Evolutionary conservation across 176 grass and related monocot species (phyloP).

Genomic region (Stipa capillata): DNA sequence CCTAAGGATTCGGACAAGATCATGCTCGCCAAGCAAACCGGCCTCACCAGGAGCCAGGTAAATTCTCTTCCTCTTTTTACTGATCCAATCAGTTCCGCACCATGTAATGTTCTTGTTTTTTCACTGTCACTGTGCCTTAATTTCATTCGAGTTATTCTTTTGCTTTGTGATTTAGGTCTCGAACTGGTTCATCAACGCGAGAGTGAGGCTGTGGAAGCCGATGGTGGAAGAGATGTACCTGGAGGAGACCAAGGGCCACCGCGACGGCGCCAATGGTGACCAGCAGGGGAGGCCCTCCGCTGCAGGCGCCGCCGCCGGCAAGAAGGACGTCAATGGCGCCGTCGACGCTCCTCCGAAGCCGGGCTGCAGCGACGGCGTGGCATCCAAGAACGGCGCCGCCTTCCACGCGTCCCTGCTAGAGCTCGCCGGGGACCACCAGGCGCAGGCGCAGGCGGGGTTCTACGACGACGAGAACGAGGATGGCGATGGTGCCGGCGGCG

Average conservation of each 20-base stretch:
- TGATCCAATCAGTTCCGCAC: too few relatives aligned
- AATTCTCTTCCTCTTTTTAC: too few relatives aligned
- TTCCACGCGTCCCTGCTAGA: constrained; percentile 34
- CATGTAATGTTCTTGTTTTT: not conserved
- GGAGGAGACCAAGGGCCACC: constrained; percentile 80
- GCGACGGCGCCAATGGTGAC: constrained; percentile 23
- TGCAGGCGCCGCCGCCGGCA: constrained; percentile 24
- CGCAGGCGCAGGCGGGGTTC: not conserved
- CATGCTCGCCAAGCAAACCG: constrained; percentile 98
- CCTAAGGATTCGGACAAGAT: constrained; percentile 99
- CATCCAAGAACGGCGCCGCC: too few relatives aligned
- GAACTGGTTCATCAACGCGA: constrained; percentile 99
- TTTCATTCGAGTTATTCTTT: not conserved
- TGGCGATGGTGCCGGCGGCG: not conserved
- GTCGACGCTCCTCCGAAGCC: constrained; percentile 6
- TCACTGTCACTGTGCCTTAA: not conserved
- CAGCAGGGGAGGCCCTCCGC: constrained; percentile 33
- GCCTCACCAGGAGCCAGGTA: constrained; percentile 95
- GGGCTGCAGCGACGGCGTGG: too few relatives aligned
- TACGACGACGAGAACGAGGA: not conserved
- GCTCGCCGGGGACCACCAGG: constrained; percentile 24
- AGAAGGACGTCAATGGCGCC: constrained; percentile 33
- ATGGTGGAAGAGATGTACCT: constrained; percentile 99
- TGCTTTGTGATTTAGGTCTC: too few relatives aligned
- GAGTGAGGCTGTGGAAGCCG: constrained; percentile 96